Evolutionary conservation across 164 flowering plant species (phyloP), one percentile per base, ranked within the genome.

Genomic region (Stephania yunnanensis): DNA sequence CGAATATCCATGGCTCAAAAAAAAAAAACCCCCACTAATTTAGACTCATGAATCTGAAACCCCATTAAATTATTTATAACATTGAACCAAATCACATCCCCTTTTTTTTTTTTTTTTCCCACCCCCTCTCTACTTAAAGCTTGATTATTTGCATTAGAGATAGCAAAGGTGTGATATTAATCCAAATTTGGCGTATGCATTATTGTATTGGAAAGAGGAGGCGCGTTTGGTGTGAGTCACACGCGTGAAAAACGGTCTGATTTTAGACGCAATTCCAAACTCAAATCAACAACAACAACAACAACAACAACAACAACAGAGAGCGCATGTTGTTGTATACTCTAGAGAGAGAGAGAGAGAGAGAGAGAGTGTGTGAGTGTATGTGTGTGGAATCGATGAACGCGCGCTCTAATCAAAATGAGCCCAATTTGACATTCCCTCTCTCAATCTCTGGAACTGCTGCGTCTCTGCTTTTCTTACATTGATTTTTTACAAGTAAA

Each of bases 401-500:
- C 66, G 7, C 29, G 66, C 66, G 29, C 66, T 36, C 42, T 36
- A 36, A 36, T 36, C 3, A 36, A 36, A 4, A 36, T 36, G 42
- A 36, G 42, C 42, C 42, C 66, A 63, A 4, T 20, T 63, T 63
- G 66, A 63, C 66, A 19, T 63, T 63, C 66, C 20, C 79, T 78
- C 74, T 63, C 72, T 68, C 74, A 74, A 20, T 75, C 17, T 69
- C 58, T 50, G 77, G 2, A n/a, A 20, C 75, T 74, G 66, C 31
- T 36, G 42, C 17, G 13, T 31, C 74, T 55, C 52, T 10, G 76
- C 75, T 67, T 71, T 80, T 81, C 78, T 72, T 88, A 88, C 84
- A 89, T 89, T 84, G 89, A 79, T 76, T 76, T 70, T 71, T 46
- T 80, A 36, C 42, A 36, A 36, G 42, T 36, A 36, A 36, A 36